Evolutionary conservation across 2,329 filamentous ascomycete species (phyloP), one percentile per base, ranked within the genome.

Genomic region (Ophiostoma sp.): DNA sequence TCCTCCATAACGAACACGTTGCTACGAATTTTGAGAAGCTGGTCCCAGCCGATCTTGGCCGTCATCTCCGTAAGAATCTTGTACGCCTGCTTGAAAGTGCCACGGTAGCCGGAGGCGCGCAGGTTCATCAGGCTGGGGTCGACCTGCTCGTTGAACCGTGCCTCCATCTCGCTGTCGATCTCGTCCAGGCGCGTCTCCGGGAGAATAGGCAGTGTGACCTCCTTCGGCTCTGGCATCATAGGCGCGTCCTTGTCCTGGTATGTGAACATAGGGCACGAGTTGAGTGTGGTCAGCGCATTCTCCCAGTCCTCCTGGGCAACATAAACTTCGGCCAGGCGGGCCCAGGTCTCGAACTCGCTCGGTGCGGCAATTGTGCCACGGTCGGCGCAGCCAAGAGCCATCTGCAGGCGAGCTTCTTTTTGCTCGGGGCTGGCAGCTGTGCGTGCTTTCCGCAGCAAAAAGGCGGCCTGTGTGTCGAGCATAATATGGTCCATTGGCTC

Each of bases 1-100:
- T 99, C 96, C 81, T 99, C 96, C 96, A 99, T 99, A 68, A 99
- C 96, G 78, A 99, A 99, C 1, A 99, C 96, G 76, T 95, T 95
- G 84, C 95, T 98, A 77, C 96, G 89, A 79, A 97, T 97, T 82
- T 94, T 97, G 70, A 99, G 85, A 28, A 99, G 87, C 80, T 98
- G 94, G 78, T 99, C 96, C 96, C 96, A 99, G 52, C 96, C 96
- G 78, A 99, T 98, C 82, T 96, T 95, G 75, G 94, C 92, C 0
- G 95, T 97, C 85, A 99, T 95, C 80, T 98, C 95, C 0, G 96
- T 98, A 75, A 99, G 86, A 45, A 99, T 92, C 76, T 91, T 91
- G 83, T 99, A 99, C 0, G 96, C 96, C 80, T 97, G 93, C 79
- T 96, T 90, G 80, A 99, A 99, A 0, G 96, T 99, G 33, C 96